Conservation (phyloP, 192 early-diverging fungal genomes). For the Podila epigama region DNA sequence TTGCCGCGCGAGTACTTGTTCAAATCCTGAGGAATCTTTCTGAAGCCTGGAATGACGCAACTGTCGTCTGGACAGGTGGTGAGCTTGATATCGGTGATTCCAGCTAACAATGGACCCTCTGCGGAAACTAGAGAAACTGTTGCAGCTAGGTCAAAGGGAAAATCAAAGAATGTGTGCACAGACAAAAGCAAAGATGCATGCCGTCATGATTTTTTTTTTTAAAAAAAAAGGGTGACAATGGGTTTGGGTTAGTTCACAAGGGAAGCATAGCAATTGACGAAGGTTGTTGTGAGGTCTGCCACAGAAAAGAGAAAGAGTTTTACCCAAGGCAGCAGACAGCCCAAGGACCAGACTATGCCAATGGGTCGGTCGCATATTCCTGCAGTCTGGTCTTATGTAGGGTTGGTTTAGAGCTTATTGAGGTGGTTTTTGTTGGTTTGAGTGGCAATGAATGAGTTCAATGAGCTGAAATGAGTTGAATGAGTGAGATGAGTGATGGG, state of each 20-base stretch:
- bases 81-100: conserved; percentile 33
- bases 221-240: neutral
- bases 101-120: neutral
- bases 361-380: conserved; percentile 12
- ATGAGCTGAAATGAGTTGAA: neutral
- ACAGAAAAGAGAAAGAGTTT: neutral
- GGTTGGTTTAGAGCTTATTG: neutral
- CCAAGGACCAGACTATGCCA: conserved; percentile 27
- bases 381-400: neutral
- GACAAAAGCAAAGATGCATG: neutral
- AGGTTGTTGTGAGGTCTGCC: neutral
- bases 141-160: neutral
- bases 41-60: conserved; percentile 27
- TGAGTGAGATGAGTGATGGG: neutral
- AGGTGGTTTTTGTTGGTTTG: neutral
- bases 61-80: conserved; percentile 31
- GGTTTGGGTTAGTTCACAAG: too few species aligned
- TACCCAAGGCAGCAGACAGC: conserved; percentile 18
- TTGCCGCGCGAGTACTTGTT: conserved; percentile 39
- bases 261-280: neutral
- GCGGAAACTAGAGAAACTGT: neutral
- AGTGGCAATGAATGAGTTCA: neutral
- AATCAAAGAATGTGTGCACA: neutral
- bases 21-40: conserved; percentile 33
- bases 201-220: neutral